Evolutionary conservation across 768 basidiomycete species (phyloP).

Genomic region (Chiua virens): DNA sequence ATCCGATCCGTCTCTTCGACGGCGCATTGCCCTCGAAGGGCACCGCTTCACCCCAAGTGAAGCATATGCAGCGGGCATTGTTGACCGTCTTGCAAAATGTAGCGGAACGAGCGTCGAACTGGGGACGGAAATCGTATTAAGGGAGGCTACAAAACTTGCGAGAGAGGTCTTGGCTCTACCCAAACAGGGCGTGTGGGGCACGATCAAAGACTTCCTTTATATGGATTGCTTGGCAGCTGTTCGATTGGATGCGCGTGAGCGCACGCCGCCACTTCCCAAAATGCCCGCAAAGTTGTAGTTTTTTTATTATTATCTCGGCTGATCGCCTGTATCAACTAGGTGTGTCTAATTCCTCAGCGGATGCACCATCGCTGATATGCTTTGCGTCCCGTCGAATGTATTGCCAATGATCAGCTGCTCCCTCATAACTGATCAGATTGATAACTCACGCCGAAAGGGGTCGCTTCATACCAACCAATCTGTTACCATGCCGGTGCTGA

Average conservation of each 20-base stretch:
- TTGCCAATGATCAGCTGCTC: not conserved
- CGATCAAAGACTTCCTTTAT: constrained; percentile 68
- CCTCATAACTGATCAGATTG: constrained; percentile 10
- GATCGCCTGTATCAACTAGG: constrained; percentile 2
- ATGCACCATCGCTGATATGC: constrained; percentile 2
- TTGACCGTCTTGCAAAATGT: constrained; percentile 57
- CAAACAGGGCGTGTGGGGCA: constrained; percentile 63
- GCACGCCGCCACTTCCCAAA: constrained; percentile 5
- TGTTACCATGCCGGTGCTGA: constrained; percentile 16
- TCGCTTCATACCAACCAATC: not conserved
- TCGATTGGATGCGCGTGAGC: constrained; percentile 14
- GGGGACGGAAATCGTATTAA: constrained; percentile 56
- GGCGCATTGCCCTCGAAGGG: constrained; percentile 79
- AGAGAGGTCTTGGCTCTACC: constrained; percentile 51
- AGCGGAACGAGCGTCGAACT: constrained; percentile 45
- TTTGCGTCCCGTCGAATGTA: not conserved
- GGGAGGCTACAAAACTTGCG: constrained; percentile 64
- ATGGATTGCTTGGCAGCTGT: constrained; percentile 50
- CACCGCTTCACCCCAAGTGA: constrained; percentile 76
- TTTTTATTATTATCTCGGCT: not conserved
- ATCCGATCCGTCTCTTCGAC: constrained; percentile 53
- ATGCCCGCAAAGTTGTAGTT: constrained; percentile 18
- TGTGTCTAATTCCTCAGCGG: constrained; percentile 1
- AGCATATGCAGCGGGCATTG: constrained; percentile 59
- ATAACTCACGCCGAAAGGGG: constrained; percentile 1